Evolutionary conservation across 208 protist genomes (phyloP), one percentile per base, ranked within the genome.

Genomic region (Acanthamoeba lugdunensis): DNA sequence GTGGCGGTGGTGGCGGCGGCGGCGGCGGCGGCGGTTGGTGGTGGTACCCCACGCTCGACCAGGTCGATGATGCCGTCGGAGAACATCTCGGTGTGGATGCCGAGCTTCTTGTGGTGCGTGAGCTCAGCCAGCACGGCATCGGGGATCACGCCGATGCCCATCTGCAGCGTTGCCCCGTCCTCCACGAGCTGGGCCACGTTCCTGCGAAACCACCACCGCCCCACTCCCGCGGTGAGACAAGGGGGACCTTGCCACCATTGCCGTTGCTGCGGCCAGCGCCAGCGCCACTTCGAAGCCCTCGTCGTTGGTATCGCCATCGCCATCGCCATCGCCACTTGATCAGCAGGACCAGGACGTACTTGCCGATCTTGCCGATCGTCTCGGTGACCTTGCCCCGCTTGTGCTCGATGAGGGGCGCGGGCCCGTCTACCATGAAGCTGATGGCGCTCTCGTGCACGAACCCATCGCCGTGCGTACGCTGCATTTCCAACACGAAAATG

Each of bases 51-150:
- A 11, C n/a, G 63, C 37, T 96, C 30, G 4, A 97, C 18, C 4
- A 97, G 69, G 37, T 95, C 92, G 28, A 95, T 69, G 7, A 96
- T 28, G 33, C 95, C 95, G 33, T 97, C 95, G 50, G 67, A 73
- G 50, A 97, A 94, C 95, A 97, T 96, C 87, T 97, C 96, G 8
- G 96, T 97, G 93, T 97, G 96, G 56, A 97, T 95, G 56, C 96
- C 96, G 3, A 97, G 94, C 56, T 95, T 69, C 28, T 94, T 65
- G 50, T 63, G 81, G 28, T 71, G 52, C 9, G n/a, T 37, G 9
- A 97, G 84, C 5, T 67, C 48, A 11, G 48, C 14, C 18, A 96
- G 79, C 3, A 95, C 94, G n/a, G 95, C 95, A 48, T 97, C 91
- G 58, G 96, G 96, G 41, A 97, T 96, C 30, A 23, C 71, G 21